phyloP scores from a whole-genome alignment of 2,329 filamentous ascomycete genomes.

The Neocucurbitaria cava region DNA sequence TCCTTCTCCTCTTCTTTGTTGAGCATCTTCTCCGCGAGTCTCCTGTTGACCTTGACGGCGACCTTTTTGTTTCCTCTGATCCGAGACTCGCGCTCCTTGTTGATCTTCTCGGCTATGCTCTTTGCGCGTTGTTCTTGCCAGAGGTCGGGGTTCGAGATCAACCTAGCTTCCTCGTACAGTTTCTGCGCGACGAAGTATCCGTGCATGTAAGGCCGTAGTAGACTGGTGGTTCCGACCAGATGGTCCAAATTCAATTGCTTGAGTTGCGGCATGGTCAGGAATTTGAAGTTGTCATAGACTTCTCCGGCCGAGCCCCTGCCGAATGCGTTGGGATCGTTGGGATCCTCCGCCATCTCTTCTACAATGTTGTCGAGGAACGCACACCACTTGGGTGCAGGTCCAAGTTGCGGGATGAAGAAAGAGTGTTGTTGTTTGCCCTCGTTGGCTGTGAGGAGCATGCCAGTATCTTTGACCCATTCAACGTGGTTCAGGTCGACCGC shows the following conservation, averaged over 20 bases:
- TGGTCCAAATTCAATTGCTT: slow-evolving; percentile 86
- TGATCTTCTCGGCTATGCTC: slow-evolving; percentile 91
- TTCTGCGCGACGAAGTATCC: slow-evolving; percentile 97
- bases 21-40: slow-evolving; percentile 67
- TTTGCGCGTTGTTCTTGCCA: slow-evolving; percentile 93
- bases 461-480: slow-evolving; percentile 88
- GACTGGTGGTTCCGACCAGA: slow-evolving; percentile 85
- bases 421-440: slow-evolving; percentile 94
- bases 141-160: slow-evolving; percentile 92
- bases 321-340: slow-evolving; percentile 66
- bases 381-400: slow-evolving; percentile 94
- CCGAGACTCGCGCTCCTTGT: slow-evolving; percentile 93
- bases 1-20: slow-evolving; percentile 74
- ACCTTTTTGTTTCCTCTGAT: slow-evolving; percentile 96
- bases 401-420: slow-evolving; percentile 93
- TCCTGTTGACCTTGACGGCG: slow-evolving; percentile 85
- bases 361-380: slow-evolving; percentile 96
- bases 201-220: slow-evolving; percentile 97
- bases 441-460: slow-evolving; percentile 96
- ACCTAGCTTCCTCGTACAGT: slow-evolving; percentile 89
- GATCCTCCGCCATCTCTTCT: slow-evolving; percentile 94
- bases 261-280: slow-evolving; percentile 87
- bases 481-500: slow-evolving; percentile 94
- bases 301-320: slow-evolving; percentile 68
- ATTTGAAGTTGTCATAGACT: slow-evolving; percentile 99